Percentiles rank a stretch among this genome's conserved stretches.
These are phyloP conservation scores for Neospermospora avenae DNA, from an alignment of 2,329 filamentous ascomycete species.

Conservation along the genomic window DNA sequence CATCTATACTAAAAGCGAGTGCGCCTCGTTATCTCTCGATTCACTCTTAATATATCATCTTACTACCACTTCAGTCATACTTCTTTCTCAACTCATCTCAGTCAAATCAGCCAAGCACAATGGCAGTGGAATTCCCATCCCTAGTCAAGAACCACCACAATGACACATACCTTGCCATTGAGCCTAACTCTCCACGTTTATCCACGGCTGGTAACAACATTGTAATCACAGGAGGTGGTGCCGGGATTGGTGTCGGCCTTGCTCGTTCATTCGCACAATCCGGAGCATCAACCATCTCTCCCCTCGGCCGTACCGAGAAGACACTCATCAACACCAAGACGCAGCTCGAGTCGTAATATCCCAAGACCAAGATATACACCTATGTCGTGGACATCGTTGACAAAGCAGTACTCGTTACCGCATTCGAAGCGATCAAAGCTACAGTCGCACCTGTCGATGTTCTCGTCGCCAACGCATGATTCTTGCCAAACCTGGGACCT, in stretches of 20 bases:
- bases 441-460: constrained; percentile 9
- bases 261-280: constrained; percentile 23
- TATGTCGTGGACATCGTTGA: constrained; percentile 27
- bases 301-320: constrained; percentile 26
- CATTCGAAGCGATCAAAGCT: constrained; percentile 6
- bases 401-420: neutral
- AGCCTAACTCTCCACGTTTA: constrained; percentile 18
- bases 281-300: constrained; percentile 27
- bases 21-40: neutral
- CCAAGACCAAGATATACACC: constrained; percentile 25
- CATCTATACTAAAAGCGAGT: neutral
- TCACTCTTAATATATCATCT: neutral
- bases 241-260: constrained; percentile 23
- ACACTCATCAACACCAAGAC: constrained; percentile 20
- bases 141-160: constrained; percentile 30
- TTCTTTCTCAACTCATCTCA: neutral
- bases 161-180: constrained; percentile 33
- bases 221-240: constrained; percentile 20
- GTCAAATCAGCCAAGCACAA: neutral
- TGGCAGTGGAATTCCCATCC: constrained; percentile 11
- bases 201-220: constrained; percentile 18
- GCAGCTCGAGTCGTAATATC: neutral
- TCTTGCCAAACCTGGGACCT: neutral
- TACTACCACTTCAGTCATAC: neutral
- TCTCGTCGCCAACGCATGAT: constrained; percentile 14